Conservation (phyloP, 441 rosid species). For the Omphalea diandra region DNA sequence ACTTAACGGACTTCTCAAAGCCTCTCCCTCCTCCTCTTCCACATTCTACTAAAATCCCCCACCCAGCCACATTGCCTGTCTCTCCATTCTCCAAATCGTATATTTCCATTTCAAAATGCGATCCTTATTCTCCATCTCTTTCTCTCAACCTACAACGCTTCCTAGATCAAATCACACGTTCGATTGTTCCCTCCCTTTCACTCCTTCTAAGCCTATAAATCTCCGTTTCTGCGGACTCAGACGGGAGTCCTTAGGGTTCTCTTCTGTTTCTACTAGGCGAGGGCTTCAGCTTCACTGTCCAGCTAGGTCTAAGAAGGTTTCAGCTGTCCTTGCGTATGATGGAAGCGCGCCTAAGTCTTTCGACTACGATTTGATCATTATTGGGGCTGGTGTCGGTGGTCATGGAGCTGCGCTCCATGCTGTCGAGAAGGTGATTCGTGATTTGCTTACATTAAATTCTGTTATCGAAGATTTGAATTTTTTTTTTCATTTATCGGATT, state of each 20-base stretch:
- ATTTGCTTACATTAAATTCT: neutral
- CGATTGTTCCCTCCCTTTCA: conserved; percentile 30
- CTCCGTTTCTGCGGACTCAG: conserved; percentile 86
- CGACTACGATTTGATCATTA: conserved; percentile 86
- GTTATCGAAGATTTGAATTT: neutral
- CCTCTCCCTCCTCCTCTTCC: too few species aligned
- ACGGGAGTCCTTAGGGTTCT: conserved; percentile 54
- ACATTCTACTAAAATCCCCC: neutral
- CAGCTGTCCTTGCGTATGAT: conserved; percentile 44
- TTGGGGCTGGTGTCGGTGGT: conserved; percentile 99
- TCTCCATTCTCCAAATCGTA: neutral
- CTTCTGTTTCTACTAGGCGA: conserved; percentile 23
- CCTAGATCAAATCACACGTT: conserved; percentile 34
- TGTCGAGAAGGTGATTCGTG: conserved; percentile 67
- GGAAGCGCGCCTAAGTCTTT: conserved; percentile 67
- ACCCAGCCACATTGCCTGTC: conserved; percentile 26
- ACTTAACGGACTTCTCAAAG: conserved; percentile 45
- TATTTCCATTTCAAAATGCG: conserved; percentile 47
- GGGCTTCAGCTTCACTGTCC: conserved; percentile 18
- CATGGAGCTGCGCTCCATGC: conserved; percentile 98
- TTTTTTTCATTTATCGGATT: too few species aligned
- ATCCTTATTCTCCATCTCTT: conserved; percentile 46
- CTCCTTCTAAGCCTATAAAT: conserved; percentile 41
- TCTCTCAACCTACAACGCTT: conserved; percentile 36
- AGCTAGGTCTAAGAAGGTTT: conserved; percentile 26